Base-by-base conservation (phyloP, 345 rosid species). In the Clarkia xantiana region DNA sequence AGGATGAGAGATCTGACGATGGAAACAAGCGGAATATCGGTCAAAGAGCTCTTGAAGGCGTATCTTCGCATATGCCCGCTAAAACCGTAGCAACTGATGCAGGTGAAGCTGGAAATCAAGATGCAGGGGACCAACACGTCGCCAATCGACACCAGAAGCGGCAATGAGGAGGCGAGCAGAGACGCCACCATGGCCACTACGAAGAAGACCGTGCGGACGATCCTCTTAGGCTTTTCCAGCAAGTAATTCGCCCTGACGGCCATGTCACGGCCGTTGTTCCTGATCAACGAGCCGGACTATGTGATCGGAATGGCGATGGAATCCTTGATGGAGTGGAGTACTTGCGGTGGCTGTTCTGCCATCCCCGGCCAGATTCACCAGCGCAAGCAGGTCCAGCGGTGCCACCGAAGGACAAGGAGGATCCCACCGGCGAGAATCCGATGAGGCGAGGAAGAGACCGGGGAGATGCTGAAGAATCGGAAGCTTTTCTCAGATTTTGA, bases 131-230 rank as follows among this genome's bases (percentile, higher is more conserved):
- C 74, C 54, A 79, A 13, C 6, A 85, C 82, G 52, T 89, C 97
- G 1, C 73, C 80, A 6, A 80, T 45, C 59, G 95, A 84, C 54
- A 85, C 97, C 55, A 89, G 77, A 44, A 89, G 62, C 51, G 94
- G 95, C 59, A 89, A 63, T 23, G 95, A 89, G 9, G 94, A 85
- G 7, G 71, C 80, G 45, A 89, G 55, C 14, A 89, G 76, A 42
- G 97, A 89, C 15, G 74, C 83, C 59, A 89, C 69, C 97, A 89
- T 85, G 45, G 95, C 94, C 62, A 89, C 81, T 83, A 89, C 69
- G 64, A 89, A 89, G 54, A 85, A 85, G 16, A 66, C 62, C 46
- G 97, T 89, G 68, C 90, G 58, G 6, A 67, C 56, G 55, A 78
- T 73, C 67, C 97, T 71, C 65, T 77, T 71, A 56, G 45, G 61